Evolutionary conservation across 805 yeast species (phyloP).

Genomic region (Torulaspora franciscae): DNA sequence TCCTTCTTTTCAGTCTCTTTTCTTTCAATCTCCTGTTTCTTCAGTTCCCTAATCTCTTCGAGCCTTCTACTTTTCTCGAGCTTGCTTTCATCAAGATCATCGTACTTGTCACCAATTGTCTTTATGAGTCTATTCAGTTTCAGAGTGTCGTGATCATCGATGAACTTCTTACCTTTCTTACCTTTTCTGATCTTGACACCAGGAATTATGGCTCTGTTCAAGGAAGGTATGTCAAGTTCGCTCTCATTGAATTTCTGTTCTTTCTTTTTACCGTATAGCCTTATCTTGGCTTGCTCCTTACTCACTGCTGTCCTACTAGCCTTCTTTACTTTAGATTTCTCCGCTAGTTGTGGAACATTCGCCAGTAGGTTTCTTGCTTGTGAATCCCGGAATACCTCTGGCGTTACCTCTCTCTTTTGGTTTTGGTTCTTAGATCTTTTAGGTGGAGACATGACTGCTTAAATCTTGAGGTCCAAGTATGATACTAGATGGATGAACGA

Average conservation of each 20-base stretch:
- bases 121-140: conserved; percentile 66
- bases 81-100: conserved; percentile 76
- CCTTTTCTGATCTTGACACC: conserved; percentile 75
- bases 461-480: neutral
- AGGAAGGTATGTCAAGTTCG: conserved; percentile 70
- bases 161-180: conserved; percentile 80
- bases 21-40: conserved; percentile 80
- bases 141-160: conserved; percentile 61
- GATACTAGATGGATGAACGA: no score
- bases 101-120: conserved; percentile 77
- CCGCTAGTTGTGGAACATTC: conserved; percentile 49
- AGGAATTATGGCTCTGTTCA: conserved; percentile 80
- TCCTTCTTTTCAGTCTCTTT: conserved; percentile 66
- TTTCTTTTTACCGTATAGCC: conserved; percentile 60
- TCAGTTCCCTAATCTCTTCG: conserved; percentile 83
- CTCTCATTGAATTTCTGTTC: conserved; percentile 59
- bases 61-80: conserved; percentile 83
- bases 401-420: conserved; percentile 50
- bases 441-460: conserved; percentile 10
- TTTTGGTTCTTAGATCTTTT: conserved; percentile 39
- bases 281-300: conserved; percentile 58
- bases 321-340: conserved; percentile 49
- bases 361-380: conserved; percentile 65
- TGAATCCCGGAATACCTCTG: conserved; percentile 62
- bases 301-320: conserved; percentile 51